Percentiles rank a stretch among this genome's conserved stretches.
Conservation (phyloP, 2,329 filamentous ascomycete species). For the Talaromyces pinophilus region DNA sequence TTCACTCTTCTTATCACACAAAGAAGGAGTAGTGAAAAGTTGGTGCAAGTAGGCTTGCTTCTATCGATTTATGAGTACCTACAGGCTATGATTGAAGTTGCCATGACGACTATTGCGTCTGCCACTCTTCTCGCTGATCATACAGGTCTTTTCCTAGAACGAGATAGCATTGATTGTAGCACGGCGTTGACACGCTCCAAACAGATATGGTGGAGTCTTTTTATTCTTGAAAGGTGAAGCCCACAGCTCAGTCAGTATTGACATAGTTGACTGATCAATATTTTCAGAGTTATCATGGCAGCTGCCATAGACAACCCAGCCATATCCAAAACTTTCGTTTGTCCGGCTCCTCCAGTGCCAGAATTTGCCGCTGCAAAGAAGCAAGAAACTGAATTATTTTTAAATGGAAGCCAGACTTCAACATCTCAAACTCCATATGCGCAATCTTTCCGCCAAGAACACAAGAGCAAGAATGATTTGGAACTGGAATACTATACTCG, state of each 20-base stretch:
- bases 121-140: neutral
- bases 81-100: constrained; percentile 2
- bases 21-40: constrained; percentile 7
- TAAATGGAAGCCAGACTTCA: neutral
- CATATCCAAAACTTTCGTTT: neutral
- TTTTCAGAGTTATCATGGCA: constrained; percentile 9
- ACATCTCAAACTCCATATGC: constrained; percentile 3
- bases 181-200: neutral
- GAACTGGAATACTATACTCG: constrained; percentile 8
- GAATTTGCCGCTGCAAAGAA: neutral
- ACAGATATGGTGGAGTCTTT: constrained; percentile 13
- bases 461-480: neutral
- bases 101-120: constrained; percentile 13
- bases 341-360: neutral
- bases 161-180: constrained; percentile 3
- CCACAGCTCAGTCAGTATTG: neutral
- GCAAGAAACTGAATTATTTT: neutral
- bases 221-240: constrained; percentile 12
- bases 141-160: constrained; percentile 5
- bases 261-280: neutral
- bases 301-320: constrained; percentile 1
- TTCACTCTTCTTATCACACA: constrained; percentile 10
- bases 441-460: neutral
- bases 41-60: constrained; percentile 14
- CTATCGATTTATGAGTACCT: constrained; percentile 13